A percentile compares a stretch with the other conserved stretches of the same genome.
Conservation (phyloP, 306 rosid genomes). For the Parietaria judaica region DNA sequence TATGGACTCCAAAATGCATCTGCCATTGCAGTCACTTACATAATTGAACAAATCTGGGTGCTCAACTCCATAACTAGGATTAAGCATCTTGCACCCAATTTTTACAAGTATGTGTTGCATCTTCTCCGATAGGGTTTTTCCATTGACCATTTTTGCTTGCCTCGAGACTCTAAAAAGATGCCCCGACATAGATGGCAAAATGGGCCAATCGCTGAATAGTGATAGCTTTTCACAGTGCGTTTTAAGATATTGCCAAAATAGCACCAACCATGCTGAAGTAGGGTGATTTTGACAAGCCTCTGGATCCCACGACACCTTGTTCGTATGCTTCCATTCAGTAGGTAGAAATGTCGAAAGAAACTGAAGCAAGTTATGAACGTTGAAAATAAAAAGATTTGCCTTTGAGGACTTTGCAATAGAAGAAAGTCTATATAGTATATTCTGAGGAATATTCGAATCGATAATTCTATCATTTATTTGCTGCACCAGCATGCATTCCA, state of each 20-base stretch:
- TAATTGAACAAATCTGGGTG: conserved; percentile 62
- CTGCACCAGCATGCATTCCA: conserved; percentile 59
- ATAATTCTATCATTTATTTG: conserved; percentile 58
- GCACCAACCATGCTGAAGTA: conserved; percentile 62
- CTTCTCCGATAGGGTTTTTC: conserved; percentile 48
- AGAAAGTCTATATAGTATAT: conserved; percentile 57
- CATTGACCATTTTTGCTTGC: conserved; percentile 61
- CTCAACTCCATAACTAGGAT: conserved; percentile 49
- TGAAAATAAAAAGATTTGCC: conserved; percentile 56
- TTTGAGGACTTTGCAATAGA: conserved; percentile 73
- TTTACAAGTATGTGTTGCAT: conserved; percentile 49
- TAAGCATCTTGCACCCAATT: conserved; percentile 74
- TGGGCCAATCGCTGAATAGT: conserved; percentile 84
- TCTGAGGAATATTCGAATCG: conserved; percentile 54
- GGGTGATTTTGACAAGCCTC: conserved; percentile 64
- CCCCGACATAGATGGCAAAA: conserved; percentile 77
- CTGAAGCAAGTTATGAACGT: conserved; percentile 51
- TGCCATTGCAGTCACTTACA: conserved; percentile 58
- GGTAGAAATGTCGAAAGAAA: conserved; percentile 68
- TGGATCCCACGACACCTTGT: conserved; percentile 75
- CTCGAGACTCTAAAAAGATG: conserved; percentile 60
- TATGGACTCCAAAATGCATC: conserved; percentile 65
- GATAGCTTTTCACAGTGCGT: conserved; percentile 46
- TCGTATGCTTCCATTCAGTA: conserved; percentile 76
- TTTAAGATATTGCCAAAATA: conserved; percentile 74